phyloP scores from a whole-genome alignment of 768 basidiomycete genomes.

The Mycena indigotica region DNA sequence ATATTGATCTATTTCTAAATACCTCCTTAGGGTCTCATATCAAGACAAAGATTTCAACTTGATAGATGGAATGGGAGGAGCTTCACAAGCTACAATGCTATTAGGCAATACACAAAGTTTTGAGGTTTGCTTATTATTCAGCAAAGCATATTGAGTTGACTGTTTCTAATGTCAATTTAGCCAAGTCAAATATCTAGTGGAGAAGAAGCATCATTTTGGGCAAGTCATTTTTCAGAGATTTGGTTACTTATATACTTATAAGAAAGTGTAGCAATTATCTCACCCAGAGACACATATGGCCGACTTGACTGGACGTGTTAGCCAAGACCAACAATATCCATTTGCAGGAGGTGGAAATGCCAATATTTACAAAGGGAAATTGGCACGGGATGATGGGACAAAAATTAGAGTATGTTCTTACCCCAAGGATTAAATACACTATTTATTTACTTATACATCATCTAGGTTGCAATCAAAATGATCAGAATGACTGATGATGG shows the following conservation, averaged over 20 bases:
- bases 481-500: constrained; percentile 7
- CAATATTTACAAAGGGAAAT: constrained; percentile 7
- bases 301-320: neutral
- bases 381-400: neutral
- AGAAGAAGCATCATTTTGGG: neutral
- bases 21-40: neutral
- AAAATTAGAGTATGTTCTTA: constrained; percentile 1
- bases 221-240: neutral
- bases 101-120: neutral
- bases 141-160: neutral
- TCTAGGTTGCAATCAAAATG: constrained; percentile 15
- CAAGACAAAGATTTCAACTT: neutral
- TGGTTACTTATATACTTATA: neutral
- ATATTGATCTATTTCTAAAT: neutral
- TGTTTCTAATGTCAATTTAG: neutral
- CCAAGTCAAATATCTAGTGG: neutral
- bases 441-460: neutral
- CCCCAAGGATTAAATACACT: neutral
- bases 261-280: no score
- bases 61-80: neutral
- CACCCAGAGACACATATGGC: constrained; percentile 1
- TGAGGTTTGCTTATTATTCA: neutral
- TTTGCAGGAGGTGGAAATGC: constrained; percentile 2
- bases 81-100: neutral
- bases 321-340: constrained; percentile 1